Evolutionary conservation across 768 basidiomycete species (phyloP), one percentile per base, ranked within the genome.

Genomic region (Chalciporus piperatus): DNA sequence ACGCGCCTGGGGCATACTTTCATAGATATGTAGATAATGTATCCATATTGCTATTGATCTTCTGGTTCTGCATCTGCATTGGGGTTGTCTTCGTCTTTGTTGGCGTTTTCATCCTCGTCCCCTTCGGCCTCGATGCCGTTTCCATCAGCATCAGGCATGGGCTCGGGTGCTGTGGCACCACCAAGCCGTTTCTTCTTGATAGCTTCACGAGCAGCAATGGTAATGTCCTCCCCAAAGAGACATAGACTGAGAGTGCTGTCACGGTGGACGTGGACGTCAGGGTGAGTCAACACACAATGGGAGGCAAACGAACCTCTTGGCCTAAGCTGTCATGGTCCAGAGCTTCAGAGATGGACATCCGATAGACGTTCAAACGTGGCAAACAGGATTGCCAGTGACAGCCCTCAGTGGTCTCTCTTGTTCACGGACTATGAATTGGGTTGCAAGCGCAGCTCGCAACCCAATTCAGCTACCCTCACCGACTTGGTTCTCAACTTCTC

Each of bases 171-270:
- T 11, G 17, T 30, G 22, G 41, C 19, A 19, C 30, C 42, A 1
- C 30, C 45, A 0, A 43, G 43, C 27, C 33, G 56, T 19, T 54
- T 62, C 56, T 66, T 69, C 43, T 65, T 63, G 9, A 61, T 56
- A 1, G 68, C 67, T 40, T 78, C 71, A 16, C 74, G 66, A 3
- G 75, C 78, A 16, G 73, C 74, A 3, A 69, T 67, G 2, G 87
- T 89, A 42, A 94, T 75, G 61, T 97, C 93, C 43, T 81, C 77
- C 1, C 85, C 88, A 61, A 89, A 98, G 10, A 95, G 74, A 2
- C 94, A 84, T 42, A 93, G 72, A 52, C 91, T 93, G 54, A 98
- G 73, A 2, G 92, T 93, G 62, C 95, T 98, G 54, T n/a, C n/a
- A n/a, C n/a, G n/a, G n/a, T 4, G 9, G 30, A 30, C 51, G 47